Evolutionary conservation across 768 basidiomycete genomes (phyloP).

Genomic region (Dacryopinax spathularia): DNA sequence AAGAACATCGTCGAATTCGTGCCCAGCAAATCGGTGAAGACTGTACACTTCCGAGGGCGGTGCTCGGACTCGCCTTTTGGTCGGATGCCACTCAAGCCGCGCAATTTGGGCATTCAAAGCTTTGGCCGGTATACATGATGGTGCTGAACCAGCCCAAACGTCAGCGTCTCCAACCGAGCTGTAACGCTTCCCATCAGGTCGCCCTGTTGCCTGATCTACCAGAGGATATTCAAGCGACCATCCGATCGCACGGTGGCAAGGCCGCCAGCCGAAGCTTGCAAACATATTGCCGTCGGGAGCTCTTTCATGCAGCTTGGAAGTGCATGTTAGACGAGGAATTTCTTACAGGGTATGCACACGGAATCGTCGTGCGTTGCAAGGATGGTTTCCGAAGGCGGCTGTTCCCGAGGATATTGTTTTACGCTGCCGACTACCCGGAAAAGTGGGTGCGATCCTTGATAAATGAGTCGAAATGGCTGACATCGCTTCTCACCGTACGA

Average conservation of each 20-base stretch:
- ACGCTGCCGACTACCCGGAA: constrained; percentile 28
- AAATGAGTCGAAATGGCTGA: background rate
- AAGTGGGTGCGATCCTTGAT: constrained; percentile 21
- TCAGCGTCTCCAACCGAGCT: background rate
- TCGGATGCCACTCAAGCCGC: constrained; percentile 9
- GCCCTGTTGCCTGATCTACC: constrained; percentile 18
- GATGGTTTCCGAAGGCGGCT: constrained; percentile 19
- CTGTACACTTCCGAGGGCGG: background rate
- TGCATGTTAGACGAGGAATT: constrained; percentile 17
- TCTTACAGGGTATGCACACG: constrained; percentile 18
- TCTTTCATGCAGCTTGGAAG: constrained; percentile 23
- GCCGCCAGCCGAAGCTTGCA: constrained; percentile 10
- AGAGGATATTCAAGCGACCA: constrained; percentile 21
- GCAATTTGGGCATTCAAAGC: constrained; percentile 8
- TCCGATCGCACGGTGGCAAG: constrained; percentile 10
- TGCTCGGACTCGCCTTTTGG: background rate
- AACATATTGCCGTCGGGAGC: constrained; percentile 23
- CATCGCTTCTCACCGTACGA: background rate
- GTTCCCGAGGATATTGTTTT: constrained; percentile 23
- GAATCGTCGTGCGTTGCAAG: constrained; percentile 18
- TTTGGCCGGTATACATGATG: constrained; percentile 9
- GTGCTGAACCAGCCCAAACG: constrained; percentile 9
- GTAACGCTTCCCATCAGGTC: constrained; percentile 1
- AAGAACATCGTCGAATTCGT: background rate
- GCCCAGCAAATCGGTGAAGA: background rate